These are phyloP conservation scores for Malus sylvestris DNA, from an alignment of 306 rosid genomes.

Conservation along the genomic window DNA sequence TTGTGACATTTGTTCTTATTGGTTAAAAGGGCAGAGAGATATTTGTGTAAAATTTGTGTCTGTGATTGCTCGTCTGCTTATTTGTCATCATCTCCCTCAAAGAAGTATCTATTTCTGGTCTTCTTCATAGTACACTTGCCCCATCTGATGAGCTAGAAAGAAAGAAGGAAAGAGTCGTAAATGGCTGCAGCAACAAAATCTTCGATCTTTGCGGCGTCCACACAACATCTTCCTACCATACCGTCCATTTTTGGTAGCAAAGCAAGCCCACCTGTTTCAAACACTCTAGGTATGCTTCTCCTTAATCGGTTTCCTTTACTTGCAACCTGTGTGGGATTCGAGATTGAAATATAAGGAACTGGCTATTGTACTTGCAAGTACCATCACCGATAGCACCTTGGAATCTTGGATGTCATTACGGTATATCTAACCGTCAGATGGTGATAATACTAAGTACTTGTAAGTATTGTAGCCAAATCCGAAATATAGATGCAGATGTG, in stretches of 20 bases:
- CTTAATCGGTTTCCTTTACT: not conserved
- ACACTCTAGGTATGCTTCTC: constrained; percentile 40
- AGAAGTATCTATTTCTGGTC: not conserved
- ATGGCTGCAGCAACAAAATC: constrained; percentile 56
- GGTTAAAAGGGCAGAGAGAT: not conserved
- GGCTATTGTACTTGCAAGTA: too few species aligned
- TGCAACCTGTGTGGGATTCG: too few species aligned
- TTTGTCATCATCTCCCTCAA: not conserved
- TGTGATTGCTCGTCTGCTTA: constrained; percentile 9
- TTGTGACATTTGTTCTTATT: not conserved
- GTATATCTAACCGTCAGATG: too few species aligned
- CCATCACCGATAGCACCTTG: too few species aligned
- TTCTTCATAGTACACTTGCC: not conserved
- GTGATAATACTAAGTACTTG: too few species aligned
- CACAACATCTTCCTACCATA: constrained; percentile 36
- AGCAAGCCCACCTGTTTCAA: constrained; percentile 18
- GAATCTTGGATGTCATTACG: too few species aligned
- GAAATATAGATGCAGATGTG: too few species aligned
- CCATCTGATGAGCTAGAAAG: constrained; percentile 7
- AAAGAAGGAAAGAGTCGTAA: constrained; percentile 10
- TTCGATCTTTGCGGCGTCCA: constrained; percentile 50
- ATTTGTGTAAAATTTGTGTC: constrained; percentile 17
- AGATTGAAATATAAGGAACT: too few species aligned
- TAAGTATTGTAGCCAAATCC: too few species aligned
- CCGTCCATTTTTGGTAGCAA: constrained; percentile 16